Evolutionary conservation across 768 basidiomycete species (phyloP), one percentile per base, ranked within the genome.

Genomic region (Amanita thiersii): DNA sequence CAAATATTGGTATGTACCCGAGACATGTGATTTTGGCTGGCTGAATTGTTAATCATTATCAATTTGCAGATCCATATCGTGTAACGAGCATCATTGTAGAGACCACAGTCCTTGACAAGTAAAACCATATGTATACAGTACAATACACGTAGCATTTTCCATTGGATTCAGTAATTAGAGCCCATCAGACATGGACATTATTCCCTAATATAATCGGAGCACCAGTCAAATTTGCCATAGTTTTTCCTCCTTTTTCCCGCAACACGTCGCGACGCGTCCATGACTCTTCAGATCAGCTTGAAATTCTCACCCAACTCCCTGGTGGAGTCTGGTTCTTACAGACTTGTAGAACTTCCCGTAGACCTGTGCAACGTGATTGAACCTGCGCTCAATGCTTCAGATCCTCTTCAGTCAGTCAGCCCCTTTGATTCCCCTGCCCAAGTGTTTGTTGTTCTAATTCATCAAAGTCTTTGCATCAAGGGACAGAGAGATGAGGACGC

Each of bases 1-100:
- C 93, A 60, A 99, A 99, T 74, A 87, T 96, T 50, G 94, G 87
- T 89, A 63, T 32, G 79, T 4, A 17, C 3, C 12, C n/a, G 3
- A 5, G 17, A 32, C 37, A n/a, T n/a, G n/a, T 10, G 48, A 15
- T 11, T 50, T 12, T 12, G 18, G 30, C 21, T 14, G 23, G 44
- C 40, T 45, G 3, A 39, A 44, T 36, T 11, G 25, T 29, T 21
- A 6, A 26, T 47, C 45, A 37, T 47, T 29, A 24, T 37, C 14
- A 31, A 31, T 36, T 20, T 44, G 47, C 29, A 90, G 88, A 98
- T 63, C 90, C 96, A 21, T 99, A 99, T 65, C 86, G 87, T 46
- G 94, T 99, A 47, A 94, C 90, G 19, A 62, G 73, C 53, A 88
- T 87, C 60, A 79, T 91, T 47, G 81, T 89, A 44, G 89, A 93